Base-by-base conservation (phyloP, 192 early-diverging fungal genomes). In the Rhizophagus sp. region DNA sequence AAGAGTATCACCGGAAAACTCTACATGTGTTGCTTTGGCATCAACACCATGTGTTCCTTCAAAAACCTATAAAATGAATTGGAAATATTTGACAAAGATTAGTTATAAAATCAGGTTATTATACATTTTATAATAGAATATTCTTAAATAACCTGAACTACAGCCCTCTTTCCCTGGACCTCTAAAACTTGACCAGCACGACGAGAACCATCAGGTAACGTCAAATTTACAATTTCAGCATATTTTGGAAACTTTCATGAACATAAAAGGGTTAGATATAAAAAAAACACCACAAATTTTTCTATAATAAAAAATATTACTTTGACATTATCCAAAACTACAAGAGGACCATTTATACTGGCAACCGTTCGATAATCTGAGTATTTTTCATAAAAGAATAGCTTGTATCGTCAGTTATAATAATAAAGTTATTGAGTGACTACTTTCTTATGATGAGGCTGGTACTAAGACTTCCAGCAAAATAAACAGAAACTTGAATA, bases 301-400 rank as follows among this genome's bases (percentile, higher is more conserved):
- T 61, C 47, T 62, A 76, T 7, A 81, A 49, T 39, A 61, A 19
- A 44, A 47, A 63, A 19, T 22, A 30, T 34, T 84, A 96, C 95
- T 92, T 98, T 98, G 83, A 99, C 95, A 83, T 98, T 96, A 87
- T 99, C 98, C 75, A 99, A 89, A 88, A 98, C 97, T 47, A 99
- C 98, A 73, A 99, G 88, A 61, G 98, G 98, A 41, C 98, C 98
- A 86, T 98, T 99, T 36, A 99, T 96, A 83, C 98, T 97, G 17
- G 96, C 88, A 50, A 99, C 96, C 33, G 98, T 99, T 64, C 97
- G 89, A 87, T 99, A 99, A 85, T 99, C 97, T 98, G 81, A 49
- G 1, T 30, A 63, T 34, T 17, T 12, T 33, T 36, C 19, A 34
- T 19, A 44, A 67, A 67, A 78, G 61, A 44, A 66, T 47, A 27